These are phyloP conservation scores for Clausena lansium DNA, from an alignment of 345 rosid species.

Conservation along the genomic window DNA sequence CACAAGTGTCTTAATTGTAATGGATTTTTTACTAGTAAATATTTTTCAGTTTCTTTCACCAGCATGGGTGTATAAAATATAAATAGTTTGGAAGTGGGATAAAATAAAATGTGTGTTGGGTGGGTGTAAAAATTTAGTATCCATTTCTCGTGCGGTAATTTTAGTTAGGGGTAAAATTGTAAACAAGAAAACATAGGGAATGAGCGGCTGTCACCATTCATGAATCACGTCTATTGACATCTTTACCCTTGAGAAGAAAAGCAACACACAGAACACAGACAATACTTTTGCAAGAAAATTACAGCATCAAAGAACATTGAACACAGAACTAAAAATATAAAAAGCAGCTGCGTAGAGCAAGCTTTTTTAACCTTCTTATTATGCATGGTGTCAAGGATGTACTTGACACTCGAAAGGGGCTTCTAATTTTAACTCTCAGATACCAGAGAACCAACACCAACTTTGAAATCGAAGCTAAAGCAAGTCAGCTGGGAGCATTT, in stretches of 20 bases:
- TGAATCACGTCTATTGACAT: background rate
- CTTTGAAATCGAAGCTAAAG: slow-evolving; percentile 56
- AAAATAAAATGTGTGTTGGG: too few relatives aligned
- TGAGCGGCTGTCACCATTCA: background rate
- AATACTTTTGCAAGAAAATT: background rate
- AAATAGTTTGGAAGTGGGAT: too few relatives aligned
- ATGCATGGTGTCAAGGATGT: background rate
- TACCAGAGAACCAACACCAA: slow-evolving; percentile 22
- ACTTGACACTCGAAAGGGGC: background rate
- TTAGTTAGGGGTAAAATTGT: too few relatives aligned
- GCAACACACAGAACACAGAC: background rate
- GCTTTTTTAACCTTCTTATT: background rate
- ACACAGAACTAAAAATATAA: background rate
- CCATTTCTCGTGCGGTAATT: too few relatives aligned
- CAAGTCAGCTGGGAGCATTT: slow-evolving; percentile 46
- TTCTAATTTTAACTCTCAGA: slow-evolving; percentile 9
- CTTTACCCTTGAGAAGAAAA: background rate
- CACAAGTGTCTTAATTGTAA: too few relatives aligned
- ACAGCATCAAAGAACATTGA: background rate
- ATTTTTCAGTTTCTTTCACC: too few relatives aligned
- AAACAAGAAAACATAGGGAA: too few relatives aligned
- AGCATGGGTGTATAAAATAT: too few relatives aligned
- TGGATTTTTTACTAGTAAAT: too few relatives aligned
- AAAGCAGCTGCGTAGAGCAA: background rate
- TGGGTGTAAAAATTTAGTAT: too few relatives aligned